Evolutionary conservation across 1,284 basidiomycete genomes (phyloP).

Genomic region (Rhodotorula sp.): DNA sequence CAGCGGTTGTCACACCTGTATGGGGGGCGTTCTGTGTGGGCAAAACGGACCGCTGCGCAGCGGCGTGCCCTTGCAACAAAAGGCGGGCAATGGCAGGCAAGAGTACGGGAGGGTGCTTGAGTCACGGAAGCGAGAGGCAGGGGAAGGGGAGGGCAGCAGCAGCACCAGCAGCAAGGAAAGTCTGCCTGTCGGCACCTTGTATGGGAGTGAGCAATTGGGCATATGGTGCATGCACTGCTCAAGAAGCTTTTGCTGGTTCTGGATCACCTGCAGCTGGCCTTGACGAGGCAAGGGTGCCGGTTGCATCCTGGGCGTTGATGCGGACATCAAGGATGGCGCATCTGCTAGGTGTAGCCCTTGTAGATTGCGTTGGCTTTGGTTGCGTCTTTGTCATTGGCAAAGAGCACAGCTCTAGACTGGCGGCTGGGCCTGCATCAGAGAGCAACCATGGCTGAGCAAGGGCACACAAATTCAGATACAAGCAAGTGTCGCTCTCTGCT

Average conservation of each 20-base stretch:
- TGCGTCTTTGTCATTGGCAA: slow-evolving; percentile 51
- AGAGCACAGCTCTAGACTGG: slow-evolving; percentile 55
- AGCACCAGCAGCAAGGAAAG: not conserved
- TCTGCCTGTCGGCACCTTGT: not conserved
- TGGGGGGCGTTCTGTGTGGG: not conserved
- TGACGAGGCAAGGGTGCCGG: slow-evolving; percentile 46
- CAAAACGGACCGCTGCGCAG: not conserved
- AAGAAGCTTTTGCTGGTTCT: slow-evolving; percentile 15
- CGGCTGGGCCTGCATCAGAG: slow-evolving; percentile 49
- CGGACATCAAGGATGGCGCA: slow-evolving; percentile 47
- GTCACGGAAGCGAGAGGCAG: not conserved
- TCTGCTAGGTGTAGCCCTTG: slow-evolving; percentile 52
- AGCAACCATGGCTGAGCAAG: not conserved
- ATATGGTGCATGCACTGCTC: not conserved
- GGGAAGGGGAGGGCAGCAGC: not conserved
- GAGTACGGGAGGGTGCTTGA: not conserved
- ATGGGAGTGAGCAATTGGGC: slow-evolving; percentile 3
- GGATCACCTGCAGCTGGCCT: slow-evolving; percentile 42
- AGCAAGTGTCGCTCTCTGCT: too few relatives aligned
- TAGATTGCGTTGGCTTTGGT: slow-evolving; percentile 51
- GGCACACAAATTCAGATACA: too few relatives aligned
- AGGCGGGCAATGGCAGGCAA: not conserved
- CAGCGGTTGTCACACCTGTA: not conserved
- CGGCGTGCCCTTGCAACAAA: not conserved
- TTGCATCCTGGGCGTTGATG: slow-evolving; percentile 48